phyloP scores from a whole-genome alignment of 139 green algal species.

The Klebsormidium nitens region DNA sequence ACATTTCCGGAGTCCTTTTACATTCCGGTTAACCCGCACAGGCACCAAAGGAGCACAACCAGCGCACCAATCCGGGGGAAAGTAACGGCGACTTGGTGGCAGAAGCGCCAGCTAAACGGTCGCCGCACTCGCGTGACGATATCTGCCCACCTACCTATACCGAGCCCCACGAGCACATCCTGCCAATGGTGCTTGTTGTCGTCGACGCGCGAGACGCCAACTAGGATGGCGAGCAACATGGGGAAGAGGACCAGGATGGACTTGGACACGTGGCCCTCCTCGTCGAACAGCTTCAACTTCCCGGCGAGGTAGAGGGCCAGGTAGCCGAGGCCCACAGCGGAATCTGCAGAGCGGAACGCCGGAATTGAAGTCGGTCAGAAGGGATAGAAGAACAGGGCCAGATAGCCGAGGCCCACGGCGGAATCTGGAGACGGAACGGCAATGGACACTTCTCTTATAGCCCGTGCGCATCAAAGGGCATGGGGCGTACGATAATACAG shows the following conservation, averaged over 20 bases:
- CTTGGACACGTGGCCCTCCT: neutral
- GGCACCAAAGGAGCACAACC: too few relatives aligned
- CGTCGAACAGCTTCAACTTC: conserved; percentile 21
- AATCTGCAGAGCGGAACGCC: conserved; percentile 4
- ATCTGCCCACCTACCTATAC: too few relatives aligned
- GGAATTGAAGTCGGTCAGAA: neutral
- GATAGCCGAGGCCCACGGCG: neutral
- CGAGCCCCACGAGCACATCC: conserved; percentile 28
- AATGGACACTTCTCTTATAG: neutral
- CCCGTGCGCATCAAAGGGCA: neutral
- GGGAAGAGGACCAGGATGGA: conserved; percentile 8
- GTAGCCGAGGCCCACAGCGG: conserved; percentile 23
- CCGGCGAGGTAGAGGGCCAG: conserved; percentile 31
- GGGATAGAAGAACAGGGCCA: neutral
- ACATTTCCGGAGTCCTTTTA: too few relatives aligned
- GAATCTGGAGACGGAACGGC: neutral
- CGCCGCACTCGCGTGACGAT: too few relatives aligned
- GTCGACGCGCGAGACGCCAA: conserved; percentile 20
- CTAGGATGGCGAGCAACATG: conserved; percentile 2
- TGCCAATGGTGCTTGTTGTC: conserved; percentile 34
- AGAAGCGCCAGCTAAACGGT: too few relatives aligned
- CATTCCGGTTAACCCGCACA: too few relatives aligned
- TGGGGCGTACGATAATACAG: neutral
- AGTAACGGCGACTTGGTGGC: too few relatives aligned
- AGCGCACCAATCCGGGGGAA: too few relatives aligned